Evolutionary conservation across 805 yeast genomes (phyloP).

Genomic region (Kurtzmaniella cleridarum): DNA sequence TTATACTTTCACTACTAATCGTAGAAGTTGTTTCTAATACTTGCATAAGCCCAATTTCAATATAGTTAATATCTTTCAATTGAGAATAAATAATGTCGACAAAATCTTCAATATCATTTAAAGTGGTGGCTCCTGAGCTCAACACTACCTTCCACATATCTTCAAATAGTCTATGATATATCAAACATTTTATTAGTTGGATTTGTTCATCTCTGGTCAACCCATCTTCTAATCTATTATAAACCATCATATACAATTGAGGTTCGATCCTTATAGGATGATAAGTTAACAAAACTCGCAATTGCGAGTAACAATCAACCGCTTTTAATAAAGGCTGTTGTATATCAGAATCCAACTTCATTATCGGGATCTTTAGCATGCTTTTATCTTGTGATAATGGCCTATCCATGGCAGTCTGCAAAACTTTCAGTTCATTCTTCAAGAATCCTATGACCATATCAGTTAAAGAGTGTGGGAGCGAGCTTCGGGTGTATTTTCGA

Average conservation of each 20-base stretch:
- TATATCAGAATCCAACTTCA: too few relatives aligned
- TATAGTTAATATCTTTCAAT: conserved; percentile 13
- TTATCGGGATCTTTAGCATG: too few relatives aligned
- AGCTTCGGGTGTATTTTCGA: too few relatives aligned
- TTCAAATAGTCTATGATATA: conserved; percentile 26
- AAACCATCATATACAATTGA: conserved; percentile 15
- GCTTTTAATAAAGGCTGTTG: too few relatives aligned
- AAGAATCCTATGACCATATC: too few relatives aligned
- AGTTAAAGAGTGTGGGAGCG: too few relatives aligned
- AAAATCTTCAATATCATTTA: conserved; percentile 34
- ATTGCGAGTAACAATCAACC: conserved; percentile 24
- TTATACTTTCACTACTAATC: conserved; percentile 9
- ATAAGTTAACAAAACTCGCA: conserved; percentile 23
- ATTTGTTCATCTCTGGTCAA: conserved; percentile 11
- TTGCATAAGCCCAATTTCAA: conserved; percentile 21
- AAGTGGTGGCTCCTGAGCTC: conserved; percentile 17
- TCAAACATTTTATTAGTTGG: conserved; percentile 20
- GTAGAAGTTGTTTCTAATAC: conserved; percentile 17
- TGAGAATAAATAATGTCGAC: conserved; percentile 21
- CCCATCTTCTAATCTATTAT: conserved; percentile 2
- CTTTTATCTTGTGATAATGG: too few relatives aligned
- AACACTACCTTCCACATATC: conserved; percentile 26
- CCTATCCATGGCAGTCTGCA: too few relatives aligned
- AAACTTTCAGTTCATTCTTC: too few relatives aligned
- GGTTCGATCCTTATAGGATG: conserved; percentile 30